Evolutionary conservation across 1,284 basidiomycete species (phyloP).

Genomic region (Leucoagaricus sp.): DNA sequence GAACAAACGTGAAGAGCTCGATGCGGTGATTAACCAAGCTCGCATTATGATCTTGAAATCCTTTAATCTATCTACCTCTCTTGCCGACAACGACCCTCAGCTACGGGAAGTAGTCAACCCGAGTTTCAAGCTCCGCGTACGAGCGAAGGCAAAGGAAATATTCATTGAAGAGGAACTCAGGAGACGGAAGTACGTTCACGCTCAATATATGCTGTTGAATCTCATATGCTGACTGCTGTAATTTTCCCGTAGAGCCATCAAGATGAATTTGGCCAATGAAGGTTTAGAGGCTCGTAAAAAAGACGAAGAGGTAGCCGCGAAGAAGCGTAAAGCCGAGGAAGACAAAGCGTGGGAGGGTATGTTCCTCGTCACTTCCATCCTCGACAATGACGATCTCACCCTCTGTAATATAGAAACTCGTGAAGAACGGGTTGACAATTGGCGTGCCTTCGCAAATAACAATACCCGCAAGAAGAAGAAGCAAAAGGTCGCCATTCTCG

Average conservation of each 20-base stretch:
- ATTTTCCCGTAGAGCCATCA: constrained; percentile 60
- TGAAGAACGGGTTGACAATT: constrained; percentile 80
- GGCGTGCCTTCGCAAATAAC: constrained; percentile 66
- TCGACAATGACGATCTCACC: not conserved
- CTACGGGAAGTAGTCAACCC: constrained; percentile 55
- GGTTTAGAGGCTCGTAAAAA: constrained; percentile 82
- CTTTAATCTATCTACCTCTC: constrained; percentile 58
- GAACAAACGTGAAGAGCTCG: constrained; percentile 73
- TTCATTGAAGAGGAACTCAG: constrained; percentile 82
- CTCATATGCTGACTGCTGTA: constrained; percentile 8
- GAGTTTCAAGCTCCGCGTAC: constrained; percentile 59
- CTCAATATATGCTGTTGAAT: constrained; percentile 3
- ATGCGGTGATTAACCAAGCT: constrained; percentile 75
- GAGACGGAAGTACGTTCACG: constrained; percentile 67
- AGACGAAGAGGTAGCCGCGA: constrained; percentile 72
- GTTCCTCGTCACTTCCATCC: constrained; percentile 18
- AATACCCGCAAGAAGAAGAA: constrained; percentile 85
- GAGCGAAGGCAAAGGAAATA: constrained; percentile 71
- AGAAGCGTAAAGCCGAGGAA: constrained; percentile 81
- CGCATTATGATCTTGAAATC: constrained; percentile 62
- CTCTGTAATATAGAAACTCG: constrained; percentile 54
- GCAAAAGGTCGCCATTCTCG: constrained; percentile 63
- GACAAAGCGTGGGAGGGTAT: constrained; percentile 82
- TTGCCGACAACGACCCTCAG: constrained; percentile 54
- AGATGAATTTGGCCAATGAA: constrained; percentile 86